phyloP scores from a whole-genome alignment of 2,329 filamentous ascomycete genomes.

The Talaromyces sp. region DNA sequence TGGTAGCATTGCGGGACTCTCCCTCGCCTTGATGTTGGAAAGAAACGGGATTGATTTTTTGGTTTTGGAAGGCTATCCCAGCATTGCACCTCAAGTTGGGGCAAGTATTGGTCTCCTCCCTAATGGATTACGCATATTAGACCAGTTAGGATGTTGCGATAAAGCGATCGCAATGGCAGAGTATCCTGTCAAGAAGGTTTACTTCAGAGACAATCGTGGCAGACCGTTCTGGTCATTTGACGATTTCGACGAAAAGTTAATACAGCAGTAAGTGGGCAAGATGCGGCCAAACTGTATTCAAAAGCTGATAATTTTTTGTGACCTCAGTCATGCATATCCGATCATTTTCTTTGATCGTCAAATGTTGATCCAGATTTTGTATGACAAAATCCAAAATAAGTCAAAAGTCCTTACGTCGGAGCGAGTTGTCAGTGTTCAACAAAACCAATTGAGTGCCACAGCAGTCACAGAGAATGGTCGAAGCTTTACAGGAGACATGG shows the following conservation, averaged over 20 bases:
- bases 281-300: too few species aligned
- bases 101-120: conserved; percentile 44
- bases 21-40: conserved; percentile 43
- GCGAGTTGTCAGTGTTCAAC: conserved; percentile 9
- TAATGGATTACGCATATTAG: conserved; percentile 42
- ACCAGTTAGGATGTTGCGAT: conserved; percentile 43
- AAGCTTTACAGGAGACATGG: conserved; percentile 22
- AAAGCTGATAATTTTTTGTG: too few species aligned
- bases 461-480: conserved; percentile 10
- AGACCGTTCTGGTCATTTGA: neutral
- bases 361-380: conserved; percentile 19
- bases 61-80: conserved; percentile 39
- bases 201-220: conserved; percentile 6
- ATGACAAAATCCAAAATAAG: conserved; percentile 20
- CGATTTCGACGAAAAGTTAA: neutral
- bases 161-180: conserved; percentile 12
- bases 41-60: conserved; percentile 42
- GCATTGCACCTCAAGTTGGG: conserved; percentile 43
- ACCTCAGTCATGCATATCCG: conserved; percentile 15
- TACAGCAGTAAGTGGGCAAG: neutral
- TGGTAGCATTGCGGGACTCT: conserved; percentile 43
- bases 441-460: neutral
- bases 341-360: conserved; percentile 19
- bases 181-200: conserved; percentile 10
- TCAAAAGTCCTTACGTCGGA: conserved; percentile 15